phyloP scores from a whole-genome alignment of 768 basidiomycete genomes.

The Leccinum subtestaceum region DNA sequence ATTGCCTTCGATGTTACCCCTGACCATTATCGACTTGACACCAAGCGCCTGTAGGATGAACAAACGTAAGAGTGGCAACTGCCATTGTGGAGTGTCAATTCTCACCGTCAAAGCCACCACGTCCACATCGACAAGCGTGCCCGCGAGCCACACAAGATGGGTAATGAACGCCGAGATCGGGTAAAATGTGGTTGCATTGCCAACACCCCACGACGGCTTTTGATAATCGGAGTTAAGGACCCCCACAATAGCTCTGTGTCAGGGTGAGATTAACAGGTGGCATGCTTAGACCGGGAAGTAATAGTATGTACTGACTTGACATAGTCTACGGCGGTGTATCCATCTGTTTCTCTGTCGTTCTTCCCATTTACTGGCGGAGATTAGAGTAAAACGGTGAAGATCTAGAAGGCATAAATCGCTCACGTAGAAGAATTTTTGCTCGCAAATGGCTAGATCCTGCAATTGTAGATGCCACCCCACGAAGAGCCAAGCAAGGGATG shows the following conservation, averaged over 20 bases:
- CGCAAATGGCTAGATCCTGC: conserved; percentile 67
- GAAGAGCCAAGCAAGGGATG: conserved; percentile 86
- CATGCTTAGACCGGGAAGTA: conserved; percentile 4
- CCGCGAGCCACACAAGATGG: conserved; percentile 76
- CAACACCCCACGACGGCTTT: conserved; percentile 48
- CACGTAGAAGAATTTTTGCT: conserved; percentile 84
- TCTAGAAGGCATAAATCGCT: conserved; percentile 28
- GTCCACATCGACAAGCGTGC: conserved; percentile 62
- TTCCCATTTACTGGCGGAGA: conserved; percentile 66
- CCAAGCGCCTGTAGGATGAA: conserved; percentile 46
- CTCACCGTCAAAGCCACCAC: conserved; percentile 58
- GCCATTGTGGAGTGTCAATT: conserved; percentile 21
- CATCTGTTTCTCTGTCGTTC: conserved; percentile 89
- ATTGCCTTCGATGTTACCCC: conserved; percentile 20
- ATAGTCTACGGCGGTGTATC: conserved; percentile 82
- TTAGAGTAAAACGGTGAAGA: conserved; percentile 2
- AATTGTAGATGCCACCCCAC: conserved; percentile 71
- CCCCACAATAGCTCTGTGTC: conserved; percentile 57
- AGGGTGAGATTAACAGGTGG: conserved; percentile 7
- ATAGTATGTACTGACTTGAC: conserved; percentile 50
- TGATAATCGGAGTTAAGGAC: conserved; percentile 67
- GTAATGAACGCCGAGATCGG: conserved; percentile 81
- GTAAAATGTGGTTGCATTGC: conserved; percentile 59
- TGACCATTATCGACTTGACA: conserved; percentile 55
- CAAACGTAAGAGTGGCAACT: conserved; percentile 3